Evolutionary conservation across 805 yeast species (phyloP), one percentile per base, ranked within the genome.

Genomic region (Barnettozyma botsteinii): DNA sequence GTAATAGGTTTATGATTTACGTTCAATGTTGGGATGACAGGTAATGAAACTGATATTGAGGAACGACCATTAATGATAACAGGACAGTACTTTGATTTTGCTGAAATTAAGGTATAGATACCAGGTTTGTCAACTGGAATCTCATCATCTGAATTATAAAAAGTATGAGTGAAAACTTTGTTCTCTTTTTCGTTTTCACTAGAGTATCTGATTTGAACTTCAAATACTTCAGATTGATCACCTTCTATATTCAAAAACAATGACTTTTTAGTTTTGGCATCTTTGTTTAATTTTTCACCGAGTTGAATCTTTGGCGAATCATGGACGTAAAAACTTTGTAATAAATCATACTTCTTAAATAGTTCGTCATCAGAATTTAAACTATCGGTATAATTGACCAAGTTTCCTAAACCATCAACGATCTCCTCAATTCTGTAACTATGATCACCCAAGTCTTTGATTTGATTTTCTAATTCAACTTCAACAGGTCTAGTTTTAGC

Each of bases 371-470:
- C 59, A 26, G 59, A 41, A 5, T 35, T 45, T 32, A 57, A 43
- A n/a, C 58, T 47, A 10, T 49, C 46, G 1, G 68, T 49, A 34
- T 60, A 74, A 31, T 70, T 67, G 33, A 79, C 68, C 7, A 61
- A 46, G 47, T 82, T 82, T 3, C 88, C 88, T 38, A 82, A 64
- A 4, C 82, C 85, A 59, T 82, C 89, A 23, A 73, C 70, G 15
- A 82, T 67, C 40, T 70, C 74, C 38, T 73, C 76, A 26, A 82
- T 68, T 31, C 69, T 64, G 50, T 77, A 81, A n/a, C 67, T 55
- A 58, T 78, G 72, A 30, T 66, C 64, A 29, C 88, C 89, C 10
- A 69, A 55, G 21, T 66, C 60, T 32, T 57, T 55, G 30, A 72
- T 57, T 7, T 65, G 48, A 5, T 70, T 58, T 36, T 71, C 72